These are phyloP conservation scores for Fusarium succisae DNA, from an alignment of 2,329 filamentous ascomycete genomes.

Conservation along the genomic window DNA sequence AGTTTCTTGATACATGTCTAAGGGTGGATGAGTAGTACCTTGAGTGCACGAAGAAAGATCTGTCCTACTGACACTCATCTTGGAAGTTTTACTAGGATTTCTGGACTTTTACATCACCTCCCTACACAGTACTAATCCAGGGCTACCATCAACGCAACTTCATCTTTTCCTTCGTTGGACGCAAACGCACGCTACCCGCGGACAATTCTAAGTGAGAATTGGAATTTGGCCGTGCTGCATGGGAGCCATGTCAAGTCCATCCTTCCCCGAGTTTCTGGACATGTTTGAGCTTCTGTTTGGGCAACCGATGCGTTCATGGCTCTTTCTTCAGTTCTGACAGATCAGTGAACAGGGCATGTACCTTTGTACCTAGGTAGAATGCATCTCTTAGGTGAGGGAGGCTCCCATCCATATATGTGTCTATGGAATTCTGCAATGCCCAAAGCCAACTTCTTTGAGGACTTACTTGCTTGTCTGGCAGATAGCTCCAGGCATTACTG, in stretches of 20 bases:
- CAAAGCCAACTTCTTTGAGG: neutral
- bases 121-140: neutral
- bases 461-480: neutral
- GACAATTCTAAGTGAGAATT: slow-evolving; percentile 9
- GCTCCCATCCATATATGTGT: neutral
- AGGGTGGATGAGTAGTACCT: neutral
- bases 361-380: neutral
- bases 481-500: neutral
- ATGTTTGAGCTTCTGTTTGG: slow-evolving; percentile 10
- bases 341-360: neutral
- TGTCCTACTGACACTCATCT: neutral
- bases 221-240: slow-evolving; percentile 3
- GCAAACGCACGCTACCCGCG: neutral
- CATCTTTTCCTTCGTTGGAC: neutral
- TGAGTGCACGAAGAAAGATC: neutral
- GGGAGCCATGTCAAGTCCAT: neutral
- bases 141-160: neutral
- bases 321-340: neutral
- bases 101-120: neutral
- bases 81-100: neutral
- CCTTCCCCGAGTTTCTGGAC: neutral
- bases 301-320: slow-evolving; percentile 9
- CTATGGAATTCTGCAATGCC: neutral
- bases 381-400: neutral
- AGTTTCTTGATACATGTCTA: neutral